Evolutionary conservation across 345 rosid genomes (phyloP), one percentile per base, ranked within the genome.

Genomic region (Eucalyptus cloeziana): DNA sequence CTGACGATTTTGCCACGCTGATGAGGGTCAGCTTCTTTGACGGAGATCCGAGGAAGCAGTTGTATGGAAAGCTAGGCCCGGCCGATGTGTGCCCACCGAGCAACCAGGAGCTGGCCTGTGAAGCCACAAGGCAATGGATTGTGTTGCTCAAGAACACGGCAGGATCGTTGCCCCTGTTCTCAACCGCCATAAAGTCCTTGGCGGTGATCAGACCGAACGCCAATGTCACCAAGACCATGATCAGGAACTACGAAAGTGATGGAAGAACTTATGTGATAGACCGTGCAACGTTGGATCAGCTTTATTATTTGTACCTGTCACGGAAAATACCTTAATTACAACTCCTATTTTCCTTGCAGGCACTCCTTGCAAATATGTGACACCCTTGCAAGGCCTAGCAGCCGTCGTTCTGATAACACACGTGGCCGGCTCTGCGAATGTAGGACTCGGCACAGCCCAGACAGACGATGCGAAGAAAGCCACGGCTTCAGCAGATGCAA

Each of bases 11-110:
- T 52, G 94, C 96, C 85, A 97, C 98, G 15, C 89, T 96, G 79
- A 95, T 97, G 98, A 92, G 99, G 44, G 94, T 97, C 21, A 98
- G 99, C 15, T 98, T 98, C 94, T 98, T 94, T n/a, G 99, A 98
- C 15, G 99, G 99, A 3, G 95, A 96, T 88, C 99, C 98, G 5
- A 94, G 95, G 90, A 94, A 94, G 87, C 98, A 94, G 31, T 76
- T 89, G 5, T 98, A 95, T 14, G 99, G 98, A 2, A 93, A 92
- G 7, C 93, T 98, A 5, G 99, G 98, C 45, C 98, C 97, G 7
- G 92, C 91, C 43, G 98, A 97, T 83, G 99, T 97, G 6, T 98
- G 99, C 79, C 94, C 99, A 13, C 62, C 90, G 5, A 91, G 86
- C 62, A 91, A 96, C 89, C 98, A 95, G 90, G 97, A 96, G 86